These are phyloP conservation scores for Lepiota subincarnata DNA, from an alignment of 768 basidiomycete species.

Conservation along the genomic window DNA sequence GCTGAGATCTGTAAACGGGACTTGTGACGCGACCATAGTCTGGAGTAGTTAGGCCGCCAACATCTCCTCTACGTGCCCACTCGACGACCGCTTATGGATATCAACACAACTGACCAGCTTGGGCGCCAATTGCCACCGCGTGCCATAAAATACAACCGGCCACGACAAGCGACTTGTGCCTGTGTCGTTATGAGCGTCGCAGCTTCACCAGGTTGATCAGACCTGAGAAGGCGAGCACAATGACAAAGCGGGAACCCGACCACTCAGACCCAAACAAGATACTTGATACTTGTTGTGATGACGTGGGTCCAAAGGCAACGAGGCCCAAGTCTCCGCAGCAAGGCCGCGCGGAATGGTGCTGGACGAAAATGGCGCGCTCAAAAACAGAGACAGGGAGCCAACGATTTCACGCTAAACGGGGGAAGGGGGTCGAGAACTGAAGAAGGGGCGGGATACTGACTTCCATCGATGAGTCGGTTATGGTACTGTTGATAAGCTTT, in stretches of 20 bases:
- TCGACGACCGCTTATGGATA: constrained; percentile 15
- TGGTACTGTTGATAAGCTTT: constrained; percentile 95
- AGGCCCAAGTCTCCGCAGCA: neutral
- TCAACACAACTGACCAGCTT: constrained; percentile 3
- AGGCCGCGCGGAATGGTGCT: neutral
- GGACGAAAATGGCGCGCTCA: neutral
- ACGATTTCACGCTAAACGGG: constrained; percentile 29
- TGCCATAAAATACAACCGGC: neutral
- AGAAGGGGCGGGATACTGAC: constrained; percentile 82
- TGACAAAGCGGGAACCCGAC: constrained; percentile 2
- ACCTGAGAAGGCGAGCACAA: constrained; percentile 26
- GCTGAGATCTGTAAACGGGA: neutral
- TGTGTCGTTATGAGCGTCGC: neutral
- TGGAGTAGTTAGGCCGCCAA: constrained; percentile 27
- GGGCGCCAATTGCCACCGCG: neutral
- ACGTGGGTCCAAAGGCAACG: neutral
- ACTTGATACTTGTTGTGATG: neutral
- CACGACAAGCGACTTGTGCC: neutral
- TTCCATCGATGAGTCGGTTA: constrained; percentile 99
- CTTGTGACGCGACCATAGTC: constrained; percentile 16
- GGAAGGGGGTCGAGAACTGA: constrained; percentile 34
- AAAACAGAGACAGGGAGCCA: constrained; percentile 42
- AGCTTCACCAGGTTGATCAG: constrained; percentile 37
- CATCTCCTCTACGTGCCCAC: constrained; percentile 19
- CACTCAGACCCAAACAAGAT: constrained; percentile 1